Evolutionary conservation across 768 basidiomycete genomes (phyloP).

Genomic region (Brasilioporus rufonigricans): DNA sequence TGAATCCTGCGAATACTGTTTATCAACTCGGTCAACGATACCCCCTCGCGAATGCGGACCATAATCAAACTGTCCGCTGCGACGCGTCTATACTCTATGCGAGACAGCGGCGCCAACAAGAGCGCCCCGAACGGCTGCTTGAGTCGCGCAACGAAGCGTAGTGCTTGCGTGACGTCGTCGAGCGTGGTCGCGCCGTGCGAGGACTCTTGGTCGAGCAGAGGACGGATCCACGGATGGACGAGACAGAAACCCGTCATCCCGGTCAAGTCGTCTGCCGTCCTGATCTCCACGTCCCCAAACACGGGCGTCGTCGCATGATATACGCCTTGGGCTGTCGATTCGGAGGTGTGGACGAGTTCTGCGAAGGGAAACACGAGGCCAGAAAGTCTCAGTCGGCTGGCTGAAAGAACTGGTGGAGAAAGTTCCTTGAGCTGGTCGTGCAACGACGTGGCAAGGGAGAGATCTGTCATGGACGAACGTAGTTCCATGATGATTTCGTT

Average conservation of each 20-base stretch:
- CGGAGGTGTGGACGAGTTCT: neutral
- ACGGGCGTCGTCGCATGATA: neutral
- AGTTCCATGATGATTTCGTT: neutral
- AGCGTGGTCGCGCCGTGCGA: neutral
- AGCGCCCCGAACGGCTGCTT: neutral
- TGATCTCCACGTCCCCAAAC: neutral
- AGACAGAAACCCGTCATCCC: neutral
- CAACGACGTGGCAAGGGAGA: neutral
- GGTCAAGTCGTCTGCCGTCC: neutral
- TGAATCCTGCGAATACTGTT: neutral
- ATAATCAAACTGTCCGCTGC: neutral
- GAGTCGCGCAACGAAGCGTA: neutral
- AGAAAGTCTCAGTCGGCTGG: neutral
- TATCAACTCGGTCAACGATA: neutral
- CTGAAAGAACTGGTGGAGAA: neutral
- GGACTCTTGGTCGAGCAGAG: neutral
- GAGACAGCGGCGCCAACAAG: neutral
- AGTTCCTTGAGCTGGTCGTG: neutral
- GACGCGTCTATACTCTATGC: neutral
- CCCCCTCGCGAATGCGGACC: neutral
- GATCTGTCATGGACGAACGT: neutral
- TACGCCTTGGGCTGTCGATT: neutral
- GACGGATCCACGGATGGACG: neutral
- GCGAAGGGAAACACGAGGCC: neutral
- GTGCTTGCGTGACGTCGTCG: neutral